Percentiles rank a stretch among this genome's conserved stretches.
Evolutionary conservation across 805 yeast species (phyloP).

Genomic region (Barnettozyma botsteinii): DNA sequence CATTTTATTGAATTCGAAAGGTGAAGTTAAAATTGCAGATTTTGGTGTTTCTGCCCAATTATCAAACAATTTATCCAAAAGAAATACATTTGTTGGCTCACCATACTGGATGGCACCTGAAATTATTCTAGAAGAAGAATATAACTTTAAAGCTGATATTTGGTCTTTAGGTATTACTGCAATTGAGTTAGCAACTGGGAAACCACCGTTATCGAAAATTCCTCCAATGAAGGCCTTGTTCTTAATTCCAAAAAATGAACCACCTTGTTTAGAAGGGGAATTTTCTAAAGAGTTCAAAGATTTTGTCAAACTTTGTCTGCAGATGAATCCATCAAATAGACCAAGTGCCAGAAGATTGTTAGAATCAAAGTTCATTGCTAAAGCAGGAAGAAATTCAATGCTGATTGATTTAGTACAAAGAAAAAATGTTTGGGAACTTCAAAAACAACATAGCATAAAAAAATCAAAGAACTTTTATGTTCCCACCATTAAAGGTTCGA

Average conservation of each 20-base stretch:
- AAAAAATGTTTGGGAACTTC: conserved; percentile 33
- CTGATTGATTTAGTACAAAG: conserved; percentile 38
- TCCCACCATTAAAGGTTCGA: conserved; percentile 27
- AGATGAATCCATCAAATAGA: conserved; percentile 61
- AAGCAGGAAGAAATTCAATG: conserved; percentile 32
- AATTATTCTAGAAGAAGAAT: conserved; percentile 84
- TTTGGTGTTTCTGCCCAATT: conserved; percentile 91
- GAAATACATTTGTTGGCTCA: conserved; percentile 69
- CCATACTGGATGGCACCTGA: conserved; percentile 99
- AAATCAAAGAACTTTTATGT: conserved; percentile 15
- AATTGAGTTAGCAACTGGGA: conserved; percentile 91
- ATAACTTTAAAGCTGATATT: conserved; percentile 86
- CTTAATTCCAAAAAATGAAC: conserved; percentile 53
- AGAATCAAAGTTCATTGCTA: conserved; percentile 47
- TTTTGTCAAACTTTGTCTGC: conserved; percentile 65
- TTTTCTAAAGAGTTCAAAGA: conserved; percentile 61
- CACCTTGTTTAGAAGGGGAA: conserved; percentile 87
- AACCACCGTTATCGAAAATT: conserved; percentile 91
- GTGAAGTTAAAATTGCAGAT: conserved; percentile 86
- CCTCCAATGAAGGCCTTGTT: conserved; percentile 36
- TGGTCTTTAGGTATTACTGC: conserved; percentile 97
- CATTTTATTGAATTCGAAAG: conserved; percentile 60
- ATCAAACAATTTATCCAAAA: conserved; percentile 57
- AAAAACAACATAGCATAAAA: conserved; percentile 17
- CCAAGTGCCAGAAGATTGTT: conserved; percentile 59